Evolutionary conservation across 371 early-diverging fungal species (phyloP), one percentile per base, ranked within the genome.

Genomic region (Mortierella sp.): DNA sequence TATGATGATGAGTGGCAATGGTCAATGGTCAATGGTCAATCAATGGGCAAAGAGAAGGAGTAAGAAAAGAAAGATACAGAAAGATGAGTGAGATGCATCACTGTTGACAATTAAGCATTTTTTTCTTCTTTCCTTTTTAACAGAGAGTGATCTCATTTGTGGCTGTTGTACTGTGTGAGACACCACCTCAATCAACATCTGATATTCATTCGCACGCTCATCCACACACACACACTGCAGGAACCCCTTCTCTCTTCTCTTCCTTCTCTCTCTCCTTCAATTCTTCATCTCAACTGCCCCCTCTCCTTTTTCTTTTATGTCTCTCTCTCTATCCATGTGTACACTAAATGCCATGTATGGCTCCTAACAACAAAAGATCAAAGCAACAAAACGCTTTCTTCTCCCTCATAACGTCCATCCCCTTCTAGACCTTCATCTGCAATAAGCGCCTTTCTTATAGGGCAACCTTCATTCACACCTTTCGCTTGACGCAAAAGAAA

Each of bases 171-270:
- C 32, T 32, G 32, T 32, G 32, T 32, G 32, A 32, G 32, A 32
- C 32, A n/a, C n/a, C n/a, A n/a, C n/a, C n/a, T n/a, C n/a, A n/a
- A n/a, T n/a, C n/a, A n/a, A n/a, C 32, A 32, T 32, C 32, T 32
- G 32, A 32, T 32, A 32, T 32, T 32, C 24, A 55, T 27, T 27
- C 27, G 12, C 29, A 10, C 51, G 29, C 56, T 56, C 14, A 35
- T 16, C 5, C 7, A 21, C 21, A 27, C 32, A 35, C 35, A 35
- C 35, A 35, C 0, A 8, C 16, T 63, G 65, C 48, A 29, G 51
- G 38, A 35, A n/a, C 38, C 48, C 35, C 51, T 46, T 51, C 78
- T 73, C 68, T 68, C 21, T 41, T 72, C 21, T 14, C 55, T n/a
- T 51, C 55, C 70, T 27, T 29, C 71, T 29, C 58, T 24, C 38